Conservation (phyloP, 352 stramenopile species). For the Globisporangium polare region DNA sequence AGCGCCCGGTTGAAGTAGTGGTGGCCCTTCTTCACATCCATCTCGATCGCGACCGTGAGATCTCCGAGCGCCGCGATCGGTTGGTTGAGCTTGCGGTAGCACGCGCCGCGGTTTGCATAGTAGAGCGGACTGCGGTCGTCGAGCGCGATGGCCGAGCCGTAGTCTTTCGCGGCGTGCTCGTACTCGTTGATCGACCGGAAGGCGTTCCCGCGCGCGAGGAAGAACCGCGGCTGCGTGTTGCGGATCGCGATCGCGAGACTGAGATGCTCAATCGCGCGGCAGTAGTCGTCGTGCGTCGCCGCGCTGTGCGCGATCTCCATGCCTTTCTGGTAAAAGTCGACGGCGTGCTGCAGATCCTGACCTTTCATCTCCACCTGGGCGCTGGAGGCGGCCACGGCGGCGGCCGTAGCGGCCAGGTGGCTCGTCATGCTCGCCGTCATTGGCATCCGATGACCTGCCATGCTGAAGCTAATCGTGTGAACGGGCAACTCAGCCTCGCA, state of each 20-base stretch:
- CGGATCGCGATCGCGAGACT: conserved; percentile 72
- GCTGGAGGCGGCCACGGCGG: conserved; percentile 5
- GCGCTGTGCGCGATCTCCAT: conserved; percentile 64
- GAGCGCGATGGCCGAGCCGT: conserved; percentile 47
- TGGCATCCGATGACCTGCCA: neutral
- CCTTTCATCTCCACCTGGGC: conserved; percentile 39
- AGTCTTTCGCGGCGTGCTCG: conserved; percentile 59
- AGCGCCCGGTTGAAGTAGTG: conserved; percentile 79
- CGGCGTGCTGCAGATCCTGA: conserved; percentile 65
- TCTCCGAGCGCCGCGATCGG: conserved; percentile 58
- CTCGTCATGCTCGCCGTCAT: conserved; percentile 1
- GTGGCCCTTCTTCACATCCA: conserved; percentile 62
- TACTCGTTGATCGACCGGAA: conserved; percentile 72
- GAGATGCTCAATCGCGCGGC: conserved; percentile 69
- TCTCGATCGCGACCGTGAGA: conserved; percentile 63
- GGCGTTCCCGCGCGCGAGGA: conserved; percentile 65
- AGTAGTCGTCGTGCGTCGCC: conserved; percentile 52
- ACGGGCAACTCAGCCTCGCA: too few relatives aligned
- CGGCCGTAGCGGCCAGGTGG: neutral
- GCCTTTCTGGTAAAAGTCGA: conserved; percentile 76
- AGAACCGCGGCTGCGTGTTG: conserved; percentile 67
- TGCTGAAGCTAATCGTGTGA: too few relatives aligned
- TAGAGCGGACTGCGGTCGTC: conserved; percentile 68
- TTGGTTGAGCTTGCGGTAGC: conserved; percentile 68
- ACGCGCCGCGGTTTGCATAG: conserved; percentile 67